Base-by-base conservation (phyloP, 192 early-diverging fungal genomes). In the Coemansia sp. region DNA sequence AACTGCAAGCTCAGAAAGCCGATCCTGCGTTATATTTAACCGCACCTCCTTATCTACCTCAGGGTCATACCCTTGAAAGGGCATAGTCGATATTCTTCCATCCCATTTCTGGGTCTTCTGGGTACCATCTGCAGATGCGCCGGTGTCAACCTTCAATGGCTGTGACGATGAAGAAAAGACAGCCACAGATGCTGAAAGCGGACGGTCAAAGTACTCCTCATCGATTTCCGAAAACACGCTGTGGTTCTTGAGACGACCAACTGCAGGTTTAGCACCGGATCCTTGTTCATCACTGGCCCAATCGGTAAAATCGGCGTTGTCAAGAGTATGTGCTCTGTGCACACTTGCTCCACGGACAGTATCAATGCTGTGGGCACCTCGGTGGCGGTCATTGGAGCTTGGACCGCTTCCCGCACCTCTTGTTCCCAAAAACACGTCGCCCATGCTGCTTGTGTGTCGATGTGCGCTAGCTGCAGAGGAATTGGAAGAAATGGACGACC, bases 31-130 rank as follows among this genome's bases (percentile, higher is more conserved):
- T 6, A 76, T 60, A 15, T 65, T 52, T 9, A 61, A 56, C 37
- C 67, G 75, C 44, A 44, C 49, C 48, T 59, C 58, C 16, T 18
- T 59, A 49, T 68, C 71, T 9, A 61, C 53, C 23, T 70, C 49
- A n/a, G 79, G 68, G 32, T 74, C 70, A 53, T 76, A 82, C 9
- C 74, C 79, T 65, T 76, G 79, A 62, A 67, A 76, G 7, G 79
- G 79, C 65, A 82, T 58, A 3, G 79, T 57, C 6, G 79, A 74
- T 19, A 82, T 73, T 16, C 79, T 75, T 12, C 79, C 79, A 23
- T 76, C 74, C 79, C 79, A 82, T 37, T 74, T 70, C 52, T 45
- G 61, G 43, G 68, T 76, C 7, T 68, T 67, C 61, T 64, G 48
- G 21, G 26, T 3, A 4, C 26, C 11, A 18, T 26, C 21, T 26